Base-by-base conservation (phyloP, 495 filamentous ascomycete genomes). In the Poronia punctata region DNA sequence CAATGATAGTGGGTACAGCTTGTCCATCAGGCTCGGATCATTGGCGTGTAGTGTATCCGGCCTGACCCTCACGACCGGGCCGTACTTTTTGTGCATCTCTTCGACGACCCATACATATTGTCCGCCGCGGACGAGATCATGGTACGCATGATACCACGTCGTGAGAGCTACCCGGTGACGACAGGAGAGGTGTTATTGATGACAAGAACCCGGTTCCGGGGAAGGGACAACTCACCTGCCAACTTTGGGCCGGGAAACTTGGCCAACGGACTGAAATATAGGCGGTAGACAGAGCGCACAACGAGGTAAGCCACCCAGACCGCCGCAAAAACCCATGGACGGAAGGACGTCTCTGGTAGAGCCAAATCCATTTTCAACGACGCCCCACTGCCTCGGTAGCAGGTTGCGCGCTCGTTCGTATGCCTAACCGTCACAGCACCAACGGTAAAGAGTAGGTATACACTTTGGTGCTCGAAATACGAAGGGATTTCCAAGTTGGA, bases 181-280 rank as follows among this genome's bases (percentile, higher is more conserved):
- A n/a, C n/a, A n/a, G 15, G 16, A 22, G 2, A 29, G 15, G 24
- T 18, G n/a, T n/a, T n/a, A 18, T 4, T 35, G 1, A 2, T 11
- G 3, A 3, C 2, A 22, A 29, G 0, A 11, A 16, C 19, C 2
- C n/a, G n/a, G n/a, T n/a, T n/a, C n/a, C n/a, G n/a, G n/a, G n/a
- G n/a, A n/a, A n/a, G n/a, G n/a, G 12, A 27, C 17, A 12, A 7
- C 12, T 25, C 17, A 50, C 42, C 33, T 23, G 71, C 71, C 10
- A 72, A 40, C 36, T 61, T 67, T 4, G 66, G 64, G 0, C 71
- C 71, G 0, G 69, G 68, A 32, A 72, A 65, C 15, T 53, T 50
- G 8, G 69, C 62, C 3, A 71, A 28, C 10, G 71, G 70, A 16
- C 52, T 53, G 9, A 71, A 47, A 35, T 52, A 68, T 22, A 73